These are phyloP conservation scores for Halophytophthora polymorphica DNA, from an alignment of 352 stramenopile species.

Conservation along the genomic window DNA sequence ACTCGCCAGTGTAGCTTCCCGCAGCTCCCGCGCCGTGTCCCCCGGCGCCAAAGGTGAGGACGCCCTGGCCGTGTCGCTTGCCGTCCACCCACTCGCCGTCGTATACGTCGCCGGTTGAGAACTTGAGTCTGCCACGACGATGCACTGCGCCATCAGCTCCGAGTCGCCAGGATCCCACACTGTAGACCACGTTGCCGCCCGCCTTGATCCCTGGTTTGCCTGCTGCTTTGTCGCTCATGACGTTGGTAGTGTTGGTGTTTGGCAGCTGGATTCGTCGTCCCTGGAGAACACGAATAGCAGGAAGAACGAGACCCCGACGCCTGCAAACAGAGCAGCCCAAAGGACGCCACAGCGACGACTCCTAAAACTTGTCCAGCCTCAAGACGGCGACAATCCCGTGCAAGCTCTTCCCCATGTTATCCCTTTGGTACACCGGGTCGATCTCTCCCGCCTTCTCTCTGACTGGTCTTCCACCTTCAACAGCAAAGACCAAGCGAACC, in stretches of 20 bases:
- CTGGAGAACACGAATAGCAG: conserved; percentile 13
- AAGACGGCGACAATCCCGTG: neutral
- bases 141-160: conserved; percentile 74
- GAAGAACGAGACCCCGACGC: neutral
- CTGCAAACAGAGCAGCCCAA: neutral
- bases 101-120: conserved; percentile 76
- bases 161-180: conserved; percentile 66
- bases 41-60: conserved; percentile 39
- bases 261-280: neutral
- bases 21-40: conserved; percentile 10
- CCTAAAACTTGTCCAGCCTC: neutral
- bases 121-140: conserved; percentile 61
- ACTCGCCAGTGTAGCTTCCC: conserved; percentile 52
- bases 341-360: conserved; percentile 1
- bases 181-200: conserved; percentile 45
- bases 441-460: too few species aligned
- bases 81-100: conserved; percentile 84
- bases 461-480: too few species aligned
- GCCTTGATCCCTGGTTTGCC: conserved; percentile 12
- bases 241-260: neutral
- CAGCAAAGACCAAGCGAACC: too few species aligned
- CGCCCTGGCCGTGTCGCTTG: conserved; percentile 65
- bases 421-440: too few species aligned
- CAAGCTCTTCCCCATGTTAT: neutral
- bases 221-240: neutral